These are phyloP conservation scores for Vitis hybrid DNA, from an alignment of 177 flowering plant species.

Conservation along the genomic window DNA sequence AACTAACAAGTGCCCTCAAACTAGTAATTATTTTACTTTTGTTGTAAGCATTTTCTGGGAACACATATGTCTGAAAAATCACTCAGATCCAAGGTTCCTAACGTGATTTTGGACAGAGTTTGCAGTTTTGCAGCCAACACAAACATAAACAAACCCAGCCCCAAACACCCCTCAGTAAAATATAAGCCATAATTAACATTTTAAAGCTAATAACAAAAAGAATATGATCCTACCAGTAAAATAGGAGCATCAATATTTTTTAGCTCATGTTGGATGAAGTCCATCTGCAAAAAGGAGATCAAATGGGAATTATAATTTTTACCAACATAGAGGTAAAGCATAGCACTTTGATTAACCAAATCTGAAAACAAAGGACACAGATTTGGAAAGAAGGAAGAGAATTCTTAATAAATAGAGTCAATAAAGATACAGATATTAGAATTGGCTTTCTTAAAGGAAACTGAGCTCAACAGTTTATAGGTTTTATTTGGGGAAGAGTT, in stretches of 20 bases:
- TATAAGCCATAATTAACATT: neutral
- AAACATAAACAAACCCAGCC: neutral
- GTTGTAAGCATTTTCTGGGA: neutral
- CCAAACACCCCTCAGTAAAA: neutral
- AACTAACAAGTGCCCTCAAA: too few relatives aligned
- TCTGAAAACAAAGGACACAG: neutral
- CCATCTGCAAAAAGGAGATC: slow-evolving; percentile 47
- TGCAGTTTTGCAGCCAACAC: neutral
- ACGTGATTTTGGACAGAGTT: neutral
- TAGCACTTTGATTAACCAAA: neutral
- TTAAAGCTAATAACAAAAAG: neutral
- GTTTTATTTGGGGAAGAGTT: neutral
- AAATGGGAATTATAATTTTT: neutral
- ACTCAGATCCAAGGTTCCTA: neutral
- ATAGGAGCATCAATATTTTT: slow-evolving; percentile 52
- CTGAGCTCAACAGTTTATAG: neutral
- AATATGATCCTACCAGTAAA: slow-evolving; percentile 52
- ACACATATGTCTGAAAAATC: neutral
- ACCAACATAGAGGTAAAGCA: neutral
- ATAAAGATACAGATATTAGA: too few relatives aligned
- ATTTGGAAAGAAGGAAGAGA: too few relatives aligned
- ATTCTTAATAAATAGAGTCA: too few relatives aligned
- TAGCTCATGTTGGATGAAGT: slow-evolving; percentile 70
- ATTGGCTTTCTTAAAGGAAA: neutral
- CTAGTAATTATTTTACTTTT: too few relatives aligned